Evolutionary conservation across 768 basidiomycete species (phyloP).

Genomic region (Lactifluus echinatus): DNA sequence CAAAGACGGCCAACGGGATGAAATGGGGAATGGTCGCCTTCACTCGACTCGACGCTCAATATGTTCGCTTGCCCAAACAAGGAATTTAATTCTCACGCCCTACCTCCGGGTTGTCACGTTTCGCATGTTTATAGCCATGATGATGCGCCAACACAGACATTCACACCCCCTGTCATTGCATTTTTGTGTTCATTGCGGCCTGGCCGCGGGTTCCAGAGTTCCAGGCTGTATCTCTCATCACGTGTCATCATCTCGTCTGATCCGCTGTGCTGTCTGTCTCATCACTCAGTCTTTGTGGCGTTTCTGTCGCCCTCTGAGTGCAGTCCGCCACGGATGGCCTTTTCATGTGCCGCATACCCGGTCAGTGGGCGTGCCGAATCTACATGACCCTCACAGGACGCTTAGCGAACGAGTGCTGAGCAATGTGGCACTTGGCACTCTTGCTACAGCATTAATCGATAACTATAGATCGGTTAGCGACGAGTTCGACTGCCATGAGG

Average conservation of each 20-base stretch:
- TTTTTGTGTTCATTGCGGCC: too few relatives aligned
- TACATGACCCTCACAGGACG: neutral
- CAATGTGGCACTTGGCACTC: too few relatives aligned
- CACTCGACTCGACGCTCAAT: neutral
- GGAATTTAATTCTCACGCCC: neutral
- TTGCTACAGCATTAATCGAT: too few relatives aligned
- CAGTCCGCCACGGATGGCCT: too few relatives aligned
- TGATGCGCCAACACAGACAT: too few relatives aligned
- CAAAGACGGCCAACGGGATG: slow-evolving; percentile 12
- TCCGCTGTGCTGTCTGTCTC: too few relatives aligned
- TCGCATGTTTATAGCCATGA: too few relatives aligned
- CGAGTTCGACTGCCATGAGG: neutral
- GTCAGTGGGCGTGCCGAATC: neutral
- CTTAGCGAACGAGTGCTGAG: neutral
- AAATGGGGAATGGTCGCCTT: neutral
- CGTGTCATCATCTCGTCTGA: neutral
- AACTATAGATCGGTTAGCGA: neutral
- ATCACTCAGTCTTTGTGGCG: too few relatives aligned
- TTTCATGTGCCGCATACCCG: neutral
- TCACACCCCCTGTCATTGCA: neutral
- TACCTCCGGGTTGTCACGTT: neutral
- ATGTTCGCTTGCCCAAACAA: neutral
- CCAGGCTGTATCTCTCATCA: neutral
- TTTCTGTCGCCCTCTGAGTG: neutral
- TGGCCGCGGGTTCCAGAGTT: neutral